Conservation (phyloP, 2,329 filamentous ascomycete species). For the Rhinocladiella similis region DNA sequence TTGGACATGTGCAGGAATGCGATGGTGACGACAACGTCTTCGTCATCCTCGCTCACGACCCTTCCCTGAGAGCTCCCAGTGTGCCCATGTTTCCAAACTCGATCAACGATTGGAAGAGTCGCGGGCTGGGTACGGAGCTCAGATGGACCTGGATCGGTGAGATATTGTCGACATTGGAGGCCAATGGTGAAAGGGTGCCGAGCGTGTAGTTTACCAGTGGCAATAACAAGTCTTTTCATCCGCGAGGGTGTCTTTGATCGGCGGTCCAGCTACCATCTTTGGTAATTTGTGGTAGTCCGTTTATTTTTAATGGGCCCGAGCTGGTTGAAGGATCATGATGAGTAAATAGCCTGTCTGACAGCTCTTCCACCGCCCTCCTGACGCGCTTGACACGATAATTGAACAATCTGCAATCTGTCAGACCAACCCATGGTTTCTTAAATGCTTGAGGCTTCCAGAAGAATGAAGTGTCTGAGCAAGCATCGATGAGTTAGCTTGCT, state of each 20-base stretch:
- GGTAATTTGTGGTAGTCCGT: neutral
- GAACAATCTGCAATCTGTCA: too few relatives aligned
- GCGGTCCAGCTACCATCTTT: neutral
- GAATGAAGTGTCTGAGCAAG: too few relatives aligned
- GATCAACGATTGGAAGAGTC: conserved; percentile 34
- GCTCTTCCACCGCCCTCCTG: too few relatives aligned
- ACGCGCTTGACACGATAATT: too few relatives aligned
- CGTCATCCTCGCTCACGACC: conserved; percentile 36
- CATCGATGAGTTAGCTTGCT: too few relatives aligned
- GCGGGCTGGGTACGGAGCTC: conserved; percentile 27
- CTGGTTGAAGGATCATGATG: too few relatives aligned
- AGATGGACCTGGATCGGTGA: conserved; percentile 15
- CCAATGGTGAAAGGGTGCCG: neutral
- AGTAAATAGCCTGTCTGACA: too few relatives aligned
- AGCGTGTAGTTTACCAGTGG: neutral
- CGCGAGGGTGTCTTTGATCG: neutral
- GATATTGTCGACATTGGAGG: conserved; percentile 4
- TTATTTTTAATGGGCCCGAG: too few relatives aligned
- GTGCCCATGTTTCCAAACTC: conserved; percentile 33
- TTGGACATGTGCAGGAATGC: conserved; percentile 30
- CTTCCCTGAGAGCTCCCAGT: conserved; percentile 21
- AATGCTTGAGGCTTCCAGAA: too few relatives aligned
- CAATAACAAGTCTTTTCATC: neutral
- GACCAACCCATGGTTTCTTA: too few relatives aligned
- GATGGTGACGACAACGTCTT: conserved; percentile 33